Base-by-base conservation (phyloP, 208 protist species). In the Leptomonas seymouri region DNA sequence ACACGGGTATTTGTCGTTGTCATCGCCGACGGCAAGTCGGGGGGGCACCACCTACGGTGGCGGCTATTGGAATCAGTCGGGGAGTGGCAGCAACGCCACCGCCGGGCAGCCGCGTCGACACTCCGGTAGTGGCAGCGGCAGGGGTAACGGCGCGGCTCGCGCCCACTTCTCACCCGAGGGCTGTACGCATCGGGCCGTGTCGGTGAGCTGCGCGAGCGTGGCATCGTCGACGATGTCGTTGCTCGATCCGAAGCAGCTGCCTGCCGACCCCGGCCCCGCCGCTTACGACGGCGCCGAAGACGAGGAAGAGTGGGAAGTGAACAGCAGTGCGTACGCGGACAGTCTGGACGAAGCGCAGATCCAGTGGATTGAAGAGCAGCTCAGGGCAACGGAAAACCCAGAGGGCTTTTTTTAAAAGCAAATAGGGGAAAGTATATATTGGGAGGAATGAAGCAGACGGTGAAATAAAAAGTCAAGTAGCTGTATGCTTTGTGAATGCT, bases 241-340 rank as follows among this genome's bases (percentile, higher is more conserved):
- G 21, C 60, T 64, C 3, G 64, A 69, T 49, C 66, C 56, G 2
- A 60, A 27, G 11, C 64, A 60, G 28, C 69, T 61, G 3, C 45
- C 44, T 30, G 30, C 46, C 9, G 54, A 63, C 23, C 18, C 14
- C 8, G 58, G 67, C 41, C 41, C 49, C 20, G 58, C 57, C 25
- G 72, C 28, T 14, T 69, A 76, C 39, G 78, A 76, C 25, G 34
- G 41, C 9, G 60, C 12, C 45, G 60, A 50, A 45, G 66, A 67
- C 14, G 71, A 76, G 63, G 62, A 76, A 42, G 69, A 85, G 20
- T 93, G 87, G 85, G 82, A 93, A 60, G 80, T 87, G 58, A 87
- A 87, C 69, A 93, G 87, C 76, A 90, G 87, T 49, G 84, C 87
- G 36, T 90, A 93, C 76, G 87, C 85, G 49, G 87, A 93, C 62